A percentile compares a stretch with the other conserved stretches of the same genome.
These are phyloP conservation scores for Lyophyllum shimeji DNA, from an alignment of 768 basidiomycete species.

Conservation along the genomic window DNA sequence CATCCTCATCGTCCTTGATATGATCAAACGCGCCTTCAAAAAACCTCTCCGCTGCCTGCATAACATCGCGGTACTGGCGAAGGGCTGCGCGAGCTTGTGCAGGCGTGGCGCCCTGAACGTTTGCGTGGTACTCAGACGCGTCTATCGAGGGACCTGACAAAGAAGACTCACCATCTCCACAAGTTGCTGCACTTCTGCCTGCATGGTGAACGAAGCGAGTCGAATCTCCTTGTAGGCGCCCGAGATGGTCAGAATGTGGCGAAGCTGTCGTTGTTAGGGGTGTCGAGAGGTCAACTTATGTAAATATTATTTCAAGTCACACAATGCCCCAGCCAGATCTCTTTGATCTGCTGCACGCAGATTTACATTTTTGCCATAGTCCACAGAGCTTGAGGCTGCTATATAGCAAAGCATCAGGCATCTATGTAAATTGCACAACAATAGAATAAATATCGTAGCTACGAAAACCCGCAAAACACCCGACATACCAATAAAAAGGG, in stretches of 20 bases:
- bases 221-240: not conserved
- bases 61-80: constrained; percentile 81
- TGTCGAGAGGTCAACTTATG: not conserved
- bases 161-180: constrained; percentile 40
- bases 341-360: not conserved
- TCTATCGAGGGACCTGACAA: not conserved
- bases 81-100: constrained; percentile 85
- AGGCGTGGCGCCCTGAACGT: constrained; percentile 70
- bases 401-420: not conserved
- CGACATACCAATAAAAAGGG: constrained; percentile 1
- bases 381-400: not conserved
- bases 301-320: not conserved
- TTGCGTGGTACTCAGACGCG: constrained; percentile 7
- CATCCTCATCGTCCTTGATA: constrained; percentile 60
- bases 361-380: not conserved
- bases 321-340: not conserved
- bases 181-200: constrained; percentile 58
- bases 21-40: constrained; percentile 85
- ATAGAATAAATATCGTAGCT: constrained; percentile 9
- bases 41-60: constrained; percentile 86
- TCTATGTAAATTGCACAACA: not conserved
- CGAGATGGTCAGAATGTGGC: not conserved
- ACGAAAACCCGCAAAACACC: constrained; percentile 6
- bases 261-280: not conserved
- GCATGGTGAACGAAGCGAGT: constrained; percentile 30